Evolutionary conservation across 495 filamentous ascomycete genomes (phyloP), one percentile per base, ranked within the genome.

Genomic region (Elasticomyces elasticus): DNA sequence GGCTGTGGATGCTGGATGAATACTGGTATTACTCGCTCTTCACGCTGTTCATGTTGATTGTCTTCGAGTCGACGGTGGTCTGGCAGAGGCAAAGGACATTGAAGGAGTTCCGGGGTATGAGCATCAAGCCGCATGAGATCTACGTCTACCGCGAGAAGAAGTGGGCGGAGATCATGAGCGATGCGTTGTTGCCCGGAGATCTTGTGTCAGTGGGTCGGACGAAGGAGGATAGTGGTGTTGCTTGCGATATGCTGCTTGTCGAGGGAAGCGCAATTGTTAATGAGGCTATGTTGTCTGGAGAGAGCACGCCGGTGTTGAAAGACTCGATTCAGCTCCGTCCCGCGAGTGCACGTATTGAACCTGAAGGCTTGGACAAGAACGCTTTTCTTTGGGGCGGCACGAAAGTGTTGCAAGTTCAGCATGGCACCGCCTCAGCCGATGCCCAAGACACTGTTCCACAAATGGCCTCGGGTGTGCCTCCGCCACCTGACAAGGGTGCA

Each of bases 21-120:
- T 97, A 96, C 72, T 99, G 92, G 92, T 99, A 99, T 72, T 99
- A 97, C 69, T 99, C 92, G 55, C 77, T 99, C 12, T 99, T 99
- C 66, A 97, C 92, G 1, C 81, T 97, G 20, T 91, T 96, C 73
- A 97, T 97, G 92, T 81, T 99, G 30, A 84, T 97, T 56, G 84
- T 79, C 42, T 99, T 99, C 65, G 92, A 99, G 74, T 95, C 90
- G 68, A 99, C 92, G 7, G 92, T 99, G 17, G 92, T 99, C 11
- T 99, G 92, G 92, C 92, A 99, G 73, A 82, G 92, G 54, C 92
- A 99, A 75, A 79, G 90, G 53, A 97, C 92, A n/a, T 67, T 99
- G 59, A 91, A 76, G 62, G 92, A 99, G 68, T 99, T 99, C 73
- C 88, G 92, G 44, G 88, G 90, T 55, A 99, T 99, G 92, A 95